Percentiles rank a stretch among this genome's conserved stretches.
These are phyloP conservation scores for Trichoderma endophyticum DNA, from an alignment of 2,329 filamentous ascomycete genomes.

Conservation along the genomic window DNA sequence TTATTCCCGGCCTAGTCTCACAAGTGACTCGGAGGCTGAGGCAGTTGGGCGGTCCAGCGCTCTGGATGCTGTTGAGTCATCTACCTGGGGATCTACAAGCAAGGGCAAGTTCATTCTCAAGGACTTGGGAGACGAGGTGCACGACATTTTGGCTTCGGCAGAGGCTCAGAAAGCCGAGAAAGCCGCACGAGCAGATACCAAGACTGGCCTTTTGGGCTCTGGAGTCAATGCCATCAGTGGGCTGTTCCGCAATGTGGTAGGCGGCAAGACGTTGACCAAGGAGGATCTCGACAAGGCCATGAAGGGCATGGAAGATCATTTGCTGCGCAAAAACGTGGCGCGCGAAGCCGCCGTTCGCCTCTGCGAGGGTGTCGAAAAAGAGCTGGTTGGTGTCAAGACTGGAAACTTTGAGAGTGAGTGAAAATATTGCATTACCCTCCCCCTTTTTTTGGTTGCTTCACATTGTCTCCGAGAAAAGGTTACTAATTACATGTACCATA, in stretches of 20 bases:
- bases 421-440: neutral
- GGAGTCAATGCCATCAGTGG: constrained; percentile 80
- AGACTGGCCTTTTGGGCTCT: constrained; percentile 69
- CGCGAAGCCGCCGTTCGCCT: constrained; percentile 88
- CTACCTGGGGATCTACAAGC: constrained; percentile 79
- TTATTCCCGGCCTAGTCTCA: constrained; percentile 68
- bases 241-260: constrained; percentile 90
- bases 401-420: constrained; percentile 74
- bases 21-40: constrained; percentile 53
- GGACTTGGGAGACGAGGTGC: constrained; percentile 89
- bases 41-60: constrained; percentile 51
- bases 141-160: constrained; percentile 81
- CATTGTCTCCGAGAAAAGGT: too few relatives aligned
- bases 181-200: constrained; percentile 43
- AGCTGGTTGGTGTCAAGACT: constrained; percentile 87
- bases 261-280: constrained; percentile 87
- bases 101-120: constrained; percentile 93
- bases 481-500: constrained; percentile 20
- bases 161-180: constrained; percentile 57
- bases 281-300: constrained; percentile 88
- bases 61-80: constrained; percentile 71
- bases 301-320: constrained; percentile 92
- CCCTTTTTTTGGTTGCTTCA: neutral
- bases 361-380: constrained; percentile 86
- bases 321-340: constrained; percentile 93